Evolutionary conservation across 106 monocot species (phyloP), one percentile per base, ranked within the genome.

Genomic region (Allium fistulosum): DNA sequence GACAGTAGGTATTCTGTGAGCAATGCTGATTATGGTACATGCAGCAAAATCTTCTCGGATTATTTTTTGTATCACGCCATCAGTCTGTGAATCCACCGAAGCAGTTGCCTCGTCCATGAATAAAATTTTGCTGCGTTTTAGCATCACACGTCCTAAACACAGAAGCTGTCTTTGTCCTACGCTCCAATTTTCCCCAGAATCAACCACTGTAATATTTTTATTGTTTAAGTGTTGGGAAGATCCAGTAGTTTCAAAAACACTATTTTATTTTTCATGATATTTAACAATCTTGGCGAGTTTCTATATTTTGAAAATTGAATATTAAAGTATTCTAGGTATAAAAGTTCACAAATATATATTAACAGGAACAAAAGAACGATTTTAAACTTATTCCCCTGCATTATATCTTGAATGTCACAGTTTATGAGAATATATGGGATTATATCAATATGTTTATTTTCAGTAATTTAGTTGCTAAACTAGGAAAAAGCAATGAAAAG

Each of bases 111-210:
- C 88, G 51, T 88, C 88, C 77, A 84, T 78, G 55, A 84, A 78
- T 67, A 89, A 69, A 60, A 89, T 82, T 28, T 72, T 61, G 62
- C 75, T 82, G 53, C 26, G 79, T 57, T 89, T 89, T 47, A 89
- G 74, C 77, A 89, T 71, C 27, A 89, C 88, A 12, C 89, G 71
- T 8, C 82, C 89, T 62, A 90, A 78, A 61, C 89, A 90, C 12
- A 90, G 79, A 15, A 90, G 88, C 53, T 89, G 88, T 51, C 88
- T 76, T 77, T 89, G 88, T 58, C 88, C 88, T 26, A 89, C 82
- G 46, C 88, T 89, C 88, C 88, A 89, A 50, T 89, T 89, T 11
- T 89, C 88, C 53, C 88, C 88, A 74, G 74, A 75, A 57, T 89
- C 88, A 27, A 78, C 84, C 79, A 89, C 88, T 89, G 73, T 15